Conservation (phyloP, 2,329 filamentous ascomycete genomes). For the Ophiostoma quercus region DNA sequence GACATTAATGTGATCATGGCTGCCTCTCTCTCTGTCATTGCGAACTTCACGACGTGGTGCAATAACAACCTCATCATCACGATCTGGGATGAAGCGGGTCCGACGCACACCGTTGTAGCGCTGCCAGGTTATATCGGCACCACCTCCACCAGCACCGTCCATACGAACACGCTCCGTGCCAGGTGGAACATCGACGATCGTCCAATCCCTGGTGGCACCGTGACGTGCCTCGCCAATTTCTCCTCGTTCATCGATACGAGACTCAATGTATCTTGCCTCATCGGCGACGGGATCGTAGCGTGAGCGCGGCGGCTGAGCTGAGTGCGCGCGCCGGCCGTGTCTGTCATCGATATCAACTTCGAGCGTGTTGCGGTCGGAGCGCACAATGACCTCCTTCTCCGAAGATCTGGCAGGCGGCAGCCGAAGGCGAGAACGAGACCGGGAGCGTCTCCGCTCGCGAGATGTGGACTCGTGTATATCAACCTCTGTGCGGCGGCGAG, state of each 20-base stretch:
- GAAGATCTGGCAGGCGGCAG: constrained; percentile 32
- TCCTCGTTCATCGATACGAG: constrained; percentile 54
- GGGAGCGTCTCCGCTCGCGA: constrained; percentile 37
- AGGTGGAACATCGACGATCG: constrained; percentile 76
- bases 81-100: constrained; percentile 67
- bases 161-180: constrained; percentile 77
- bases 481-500: constrained; percentile 51
- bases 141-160: constrained; percentile 71
- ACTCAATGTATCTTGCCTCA: constrained; percentile 58
- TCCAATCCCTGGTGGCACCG: constrained; percentile 71
- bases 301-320: constrained; percentile 44
- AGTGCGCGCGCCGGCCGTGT: constrained; percentile 26
- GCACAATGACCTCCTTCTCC: constrained; percentile 64
- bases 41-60: not conserved
- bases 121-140: constrained; percentile 72
- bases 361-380: constrained; percentile 49
- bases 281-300: constrained; percentile 51
- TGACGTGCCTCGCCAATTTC: constrained; percentile 68
- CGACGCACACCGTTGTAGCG: constrained; percentile 72
- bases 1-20: constrained; percentile 41
- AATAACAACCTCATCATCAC: constrained; percentile 43
- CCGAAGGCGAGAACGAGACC: constrained; percentile 27
- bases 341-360: constrained; percentile 40
- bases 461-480: constrained; percentile 40
- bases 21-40: constrained; percentile 29